Base-by-base conservation (phyloP, 139 green algal genomes). In the Asterochloris erici region DNA sequence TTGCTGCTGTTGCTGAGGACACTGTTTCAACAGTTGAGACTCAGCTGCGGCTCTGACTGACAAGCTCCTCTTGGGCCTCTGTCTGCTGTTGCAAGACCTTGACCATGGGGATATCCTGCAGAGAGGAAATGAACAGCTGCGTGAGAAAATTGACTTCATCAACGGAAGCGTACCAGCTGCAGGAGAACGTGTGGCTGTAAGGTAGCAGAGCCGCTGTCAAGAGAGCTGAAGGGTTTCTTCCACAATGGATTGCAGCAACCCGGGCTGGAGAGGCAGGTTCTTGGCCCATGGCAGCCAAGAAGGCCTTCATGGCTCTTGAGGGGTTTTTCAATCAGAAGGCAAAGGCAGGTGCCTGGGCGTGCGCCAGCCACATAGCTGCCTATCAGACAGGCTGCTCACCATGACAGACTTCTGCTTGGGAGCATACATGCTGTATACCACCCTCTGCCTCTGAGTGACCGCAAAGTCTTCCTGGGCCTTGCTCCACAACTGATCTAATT, bases 341-440 rank as follows among this genome's bases (percentile, higher is more conserved):
- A 71, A 24, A 81, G 61, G 64, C 64, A 60, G 15, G 11, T 70
- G 24, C 24, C 29, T 16, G 9, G 14, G 54, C 0, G 0, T 27
- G n/a, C 10, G 29, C 16, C 9, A 63, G 15, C 29, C 21, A 13
- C 28, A 11, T 47, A 71, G 63, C 27, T n/a, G 69, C 21, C n/a
- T 38, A 60, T 27, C 26, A 27, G 15, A 61, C 16, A 0, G n/a
- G 60, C 19, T 47, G 15, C 85, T 82, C 74, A 93, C 92, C 92
- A 95, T 86, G 11, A 94, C 87, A 66, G 86, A 93, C 84, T 93
- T 95, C 19, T 92, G 82, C 75, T 88, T 90, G 23, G 90, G 82
- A 14, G 85, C 91, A 80, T 93, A 95, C 38, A 95, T 73, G 16
- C 78, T 82, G 80, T 94, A 96, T 16, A 96, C 92, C 0, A 92